Evolutionary conservation across 1,284 basidiomycete genomes (phyloP).

Genomic region (Cystobasidiaceae sp.): DNA sequence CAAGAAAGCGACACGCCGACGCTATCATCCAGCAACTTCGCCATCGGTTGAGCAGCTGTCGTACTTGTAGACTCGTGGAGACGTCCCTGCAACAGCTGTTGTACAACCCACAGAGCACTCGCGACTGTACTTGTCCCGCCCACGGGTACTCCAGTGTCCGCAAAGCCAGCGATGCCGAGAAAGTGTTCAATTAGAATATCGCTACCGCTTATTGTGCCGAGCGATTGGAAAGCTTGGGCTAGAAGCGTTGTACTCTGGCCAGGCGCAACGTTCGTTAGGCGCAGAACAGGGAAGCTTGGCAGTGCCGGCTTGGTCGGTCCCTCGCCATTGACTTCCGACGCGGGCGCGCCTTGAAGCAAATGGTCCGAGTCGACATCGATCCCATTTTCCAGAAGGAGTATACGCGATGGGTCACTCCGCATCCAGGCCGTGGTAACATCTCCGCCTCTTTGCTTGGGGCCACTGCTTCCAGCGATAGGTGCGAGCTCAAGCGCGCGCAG

Average conservation of each 20-base stretch:
- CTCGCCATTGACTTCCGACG: background rate
- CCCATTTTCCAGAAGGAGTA: background rate
- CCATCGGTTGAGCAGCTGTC: background rate
- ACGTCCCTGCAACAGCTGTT: constrained; percentile 54
- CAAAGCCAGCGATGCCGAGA: constrained; percentile 54
- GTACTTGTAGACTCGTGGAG: constrained; percentile 40
- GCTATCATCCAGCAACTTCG: background rate
- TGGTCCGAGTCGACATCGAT: background rate
- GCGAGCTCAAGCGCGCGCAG: constrained; percentile 23
- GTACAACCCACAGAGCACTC: constrained; percentile 45
- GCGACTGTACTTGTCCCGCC: constrained; percentile 39
- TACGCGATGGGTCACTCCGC: background rate
- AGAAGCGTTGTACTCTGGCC: constrained; percentile 57
- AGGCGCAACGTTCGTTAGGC: constrained; percentile 60
- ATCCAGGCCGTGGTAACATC: constrained; percentile 5
- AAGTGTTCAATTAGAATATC: constrained; percentile 78
- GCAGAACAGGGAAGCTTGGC: constrained; percentile 48
- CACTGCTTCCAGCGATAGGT: constrained; percentile 4
- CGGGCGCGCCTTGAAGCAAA: background rate
- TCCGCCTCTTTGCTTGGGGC: background rate
- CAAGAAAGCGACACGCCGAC: background rate
- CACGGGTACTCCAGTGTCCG: constrained; percentile 36
- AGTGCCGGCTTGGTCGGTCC: background rate
- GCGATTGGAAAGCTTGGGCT: constrained; percentile 62
- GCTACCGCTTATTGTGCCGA: constrained; percentile 60